Percentiles rank a stretch among this genome's conserved stretches.
phyloP scores from a whole-genome alignment of 179 eudicot species.

The Heliamphora pulchella region DNA sequence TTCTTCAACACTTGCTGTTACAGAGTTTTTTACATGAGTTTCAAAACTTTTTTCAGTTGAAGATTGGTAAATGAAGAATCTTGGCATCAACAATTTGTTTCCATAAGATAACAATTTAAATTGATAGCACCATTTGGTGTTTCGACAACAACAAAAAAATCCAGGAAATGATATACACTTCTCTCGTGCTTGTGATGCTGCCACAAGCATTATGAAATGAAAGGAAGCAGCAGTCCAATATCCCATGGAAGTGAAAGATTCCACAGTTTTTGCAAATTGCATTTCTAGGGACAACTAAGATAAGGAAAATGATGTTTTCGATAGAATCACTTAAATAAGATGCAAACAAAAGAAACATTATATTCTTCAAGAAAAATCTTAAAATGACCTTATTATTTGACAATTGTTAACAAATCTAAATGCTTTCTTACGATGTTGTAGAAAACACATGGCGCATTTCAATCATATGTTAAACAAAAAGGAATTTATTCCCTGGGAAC shows the following conservation, averaged over 20 bases:
- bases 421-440: background rate
- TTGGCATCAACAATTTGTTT: background rate
- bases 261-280: background rate
- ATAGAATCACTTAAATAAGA: background rate
- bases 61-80: background rate
- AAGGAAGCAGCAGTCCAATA: background rate
- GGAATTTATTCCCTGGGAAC: background rate
- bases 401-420: background rate
- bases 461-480: background rate
- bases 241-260: background rate
- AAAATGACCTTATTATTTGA: background rate
- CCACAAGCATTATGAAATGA: background rate
- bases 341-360: background rate
- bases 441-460: background rate
- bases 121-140: background rate
- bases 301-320: no score
- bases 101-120: background rate
- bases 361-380: background rate
- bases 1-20: constrained; percentile 60
- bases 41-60: background rate
- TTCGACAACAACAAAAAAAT: background rate
- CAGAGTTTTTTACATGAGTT: constrained; percentile 3
- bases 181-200: background rate
- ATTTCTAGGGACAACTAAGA: background rate
- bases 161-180: background rate